Evolutionary conservation across 1,139 yeast genomes (phyloP).

Genomic region (Geotrichum bryndzae): DNA sequence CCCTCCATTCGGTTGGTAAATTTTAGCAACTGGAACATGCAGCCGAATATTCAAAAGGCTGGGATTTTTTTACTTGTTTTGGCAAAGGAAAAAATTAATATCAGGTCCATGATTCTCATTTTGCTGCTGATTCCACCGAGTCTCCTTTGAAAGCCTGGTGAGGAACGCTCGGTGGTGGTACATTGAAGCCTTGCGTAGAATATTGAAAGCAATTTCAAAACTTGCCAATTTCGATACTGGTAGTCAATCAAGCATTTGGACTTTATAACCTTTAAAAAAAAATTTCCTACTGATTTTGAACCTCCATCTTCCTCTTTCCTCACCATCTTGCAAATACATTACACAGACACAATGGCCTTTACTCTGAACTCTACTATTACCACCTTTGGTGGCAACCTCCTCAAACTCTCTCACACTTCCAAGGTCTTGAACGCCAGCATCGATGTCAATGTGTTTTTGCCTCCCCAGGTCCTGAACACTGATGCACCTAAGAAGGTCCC

Average conservation of each 20-base stretch:
- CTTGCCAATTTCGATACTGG: neutral
- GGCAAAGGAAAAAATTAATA: no score
- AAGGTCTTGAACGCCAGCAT: slow-evolving; percentile 58
- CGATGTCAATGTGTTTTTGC: slow-evolving; percentile 80
- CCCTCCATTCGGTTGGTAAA: neutral
- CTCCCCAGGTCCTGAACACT: slow-evolving; percentile 44
- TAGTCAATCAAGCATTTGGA: neutral
- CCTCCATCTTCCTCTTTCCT: neutral
- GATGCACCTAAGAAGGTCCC: slow-evolving; percentile 45
- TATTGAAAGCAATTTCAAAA: neutral
- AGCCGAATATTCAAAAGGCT: neutral
- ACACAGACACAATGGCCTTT: slow-evolving; percentile 31
- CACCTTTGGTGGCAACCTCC: slow-evolving; percentile 69
- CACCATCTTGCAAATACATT: neutral
- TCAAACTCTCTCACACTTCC: slow-evolving; percentile 73
- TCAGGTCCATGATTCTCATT: no score
- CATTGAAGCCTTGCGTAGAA: neutral
- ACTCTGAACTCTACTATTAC: slow-evolving; percentile 51
- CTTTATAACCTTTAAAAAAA: neutral
- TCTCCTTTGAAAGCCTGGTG: neutral
- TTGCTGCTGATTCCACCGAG: no score
- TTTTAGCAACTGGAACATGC: neutral
- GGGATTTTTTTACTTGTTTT: neutral
- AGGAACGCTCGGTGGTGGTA: neutral
- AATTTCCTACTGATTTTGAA: neutral